Base-by-base conservation (phyloP, 2,329 filamentous ascomycete species). In the Proliferodiscus dingleyae region DNA sequence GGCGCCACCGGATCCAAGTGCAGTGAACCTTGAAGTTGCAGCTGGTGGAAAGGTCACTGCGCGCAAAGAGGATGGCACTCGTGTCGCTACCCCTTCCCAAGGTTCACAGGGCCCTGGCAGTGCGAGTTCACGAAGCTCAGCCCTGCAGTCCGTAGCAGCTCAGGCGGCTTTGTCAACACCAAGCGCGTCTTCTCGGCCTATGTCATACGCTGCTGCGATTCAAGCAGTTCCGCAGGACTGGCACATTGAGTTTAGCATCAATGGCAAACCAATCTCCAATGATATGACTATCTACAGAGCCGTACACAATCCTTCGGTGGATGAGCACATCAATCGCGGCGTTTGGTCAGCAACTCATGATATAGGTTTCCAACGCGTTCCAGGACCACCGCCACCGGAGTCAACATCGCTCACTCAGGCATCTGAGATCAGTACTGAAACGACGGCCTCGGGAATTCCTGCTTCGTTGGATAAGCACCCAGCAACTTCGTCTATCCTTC, bases 221-320 rank as follows among this genome's bases (percentile, higher is more conserved):
- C 87, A 90, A 56, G 74, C 87, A 11, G 73, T 80, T 0, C 88
- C 90, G 1, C 86, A 94, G 61, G 90, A 97, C 61, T 98, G 93
- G 93, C 91, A 98, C 60, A 89, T 98, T 50, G 88, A 97, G 61
- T 98, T 98, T 67, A 90, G 81, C 55, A 78, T 97, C 40, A 85
- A 94, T 53, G 85, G 78, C 43, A 89, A 89, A 64, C 77, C 86
- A 1, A 85, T 98, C 47, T 75, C 87, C 0, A 93, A 90, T 56
- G 90, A 97, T 58, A 96, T 88, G 1, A 98, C 93, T 0, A 91
- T 98, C 45, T 98, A 97, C 61, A 85, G 91, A 38, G 93, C 93
- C 24, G 88, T 97, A 7, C 88, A 96, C 61, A 38, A 68, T 62
- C 45, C 61, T 65, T 74, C 78, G 39, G 63, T 74, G 9, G 78